Base-by-base conservation (phyloP, 2,329 filamentous ascomycete genomes). In the Tolypocladium sp. region DNA sequence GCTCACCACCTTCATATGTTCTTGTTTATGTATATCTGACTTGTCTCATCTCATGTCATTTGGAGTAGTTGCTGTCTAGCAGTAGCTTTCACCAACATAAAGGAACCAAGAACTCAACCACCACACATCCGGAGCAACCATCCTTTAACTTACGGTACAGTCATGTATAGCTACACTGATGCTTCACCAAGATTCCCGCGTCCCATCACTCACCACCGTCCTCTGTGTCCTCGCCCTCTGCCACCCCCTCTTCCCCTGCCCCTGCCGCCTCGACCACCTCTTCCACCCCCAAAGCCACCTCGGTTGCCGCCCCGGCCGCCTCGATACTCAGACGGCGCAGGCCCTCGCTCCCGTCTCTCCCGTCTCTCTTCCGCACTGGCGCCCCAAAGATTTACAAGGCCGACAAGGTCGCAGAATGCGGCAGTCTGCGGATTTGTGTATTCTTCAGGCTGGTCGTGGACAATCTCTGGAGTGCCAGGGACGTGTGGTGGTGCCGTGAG, bases 351-450 rank as follows among this genome's bases (percentile, higher is more conserved):
- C 70, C 80, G 82, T 60, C 88, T 80, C 60, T 79, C 77, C 17
- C 76, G 74, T 56, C 86, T 82, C 70, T 96, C 90, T 66, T 91
- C 86, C 2, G 88, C 82, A n/a, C 76, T 85, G 2, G 88, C 83
- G 65, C 89, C 80, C 78, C 85, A 96, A 12, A 86, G 79, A 70
- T 97, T 96, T 7, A 83, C 76, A 40, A 99, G 86, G 10, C 82
- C 86, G 1, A 97, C 67, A 58, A 97, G 74, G 59, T 86, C 77
- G 72, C 94, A 99, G 69, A 93, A 97, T 3, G 79, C 74, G n/a
- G 77, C 78, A 8, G 92, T 97, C 74, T 97, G 93, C 15, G 89
- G 87, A 68, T 94, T 97, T 4, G 85, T 91, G 70, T 93, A 93
- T 73, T 97, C 92, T 1, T 79, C 76, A 1, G 92, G 91, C 70